Base-by-base conservation (phyloP, 805 yeast species). In the Lachancea cidri region DNA sequence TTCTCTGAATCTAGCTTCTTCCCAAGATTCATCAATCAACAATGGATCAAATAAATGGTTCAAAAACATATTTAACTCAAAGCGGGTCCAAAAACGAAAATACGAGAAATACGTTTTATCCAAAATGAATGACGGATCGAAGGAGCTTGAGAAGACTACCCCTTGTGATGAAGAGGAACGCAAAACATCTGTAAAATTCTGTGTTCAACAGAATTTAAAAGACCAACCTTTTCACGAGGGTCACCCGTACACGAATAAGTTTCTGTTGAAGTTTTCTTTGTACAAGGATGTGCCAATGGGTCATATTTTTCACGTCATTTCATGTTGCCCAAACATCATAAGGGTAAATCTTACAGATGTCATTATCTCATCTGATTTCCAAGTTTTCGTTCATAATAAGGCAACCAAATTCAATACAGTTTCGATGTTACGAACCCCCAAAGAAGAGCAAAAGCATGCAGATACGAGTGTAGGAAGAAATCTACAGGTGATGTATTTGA, bases 271-370 rank as follows among this genome's bases (percentile, higher is more conserved):
- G 57, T 83, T 83, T 60, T 71, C 86, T 3, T 68, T 74, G 16
- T 72, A 81, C n/a, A 77, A 74, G 49, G 96, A 87, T 57, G 57
- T 87, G 5, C 96, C 96, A 1, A 64, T 82, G 20, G 96, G 96
- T 0, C 77, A 78, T 47, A 53, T 88, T 7, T 55, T 87, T 11
- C 94, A 85, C 57, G 53, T 86, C 29, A 54, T 87, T 29, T 72
- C 72, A n/a, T 64, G 76, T 25, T 88, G 96, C 55, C 77, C 77
- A 11, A 81, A 83, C 49, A 51, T 87, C 29, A 62, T 56, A 13
- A 51, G 63, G 3, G 50, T 87, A 17, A 71, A 87, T 51, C 58
- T 87, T n/a, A 78, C 78, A 4, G 72, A 73, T 36, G 50, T 86
- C 5, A 73, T 83, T 1, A 63, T 86, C 7, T 81, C 86, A 4